These are phyloP conservation scores for Leptomonas seymouri DNA, from an alignment of 208 protist species.

Conservation along the genomic window DNA sequence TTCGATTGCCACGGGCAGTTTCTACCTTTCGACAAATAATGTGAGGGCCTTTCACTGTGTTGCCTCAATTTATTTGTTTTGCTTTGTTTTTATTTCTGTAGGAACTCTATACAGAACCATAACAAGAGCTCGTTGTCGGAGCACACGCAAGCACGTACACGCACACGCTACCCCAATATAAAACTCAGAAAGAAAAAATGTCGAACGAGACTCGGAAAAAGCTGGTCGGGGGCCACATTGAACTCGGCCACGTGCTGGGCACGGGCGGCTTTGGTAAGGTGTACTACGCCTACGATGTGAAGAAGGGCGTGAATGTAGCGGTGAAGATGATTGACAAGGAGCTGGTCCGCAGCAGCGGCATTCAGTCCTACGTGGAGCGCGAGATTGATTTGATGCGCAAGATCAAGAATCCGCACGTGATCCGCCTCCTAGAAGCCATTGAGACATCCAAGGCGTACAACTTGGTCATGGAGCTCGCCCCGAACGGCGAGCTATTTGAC, in stretches of 20 bases:
- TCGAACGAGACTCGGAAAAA: conserved; percentile 17
- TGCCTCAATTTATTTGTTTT: background rate
- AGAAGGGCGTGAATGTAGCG: conserved; percentile 80
- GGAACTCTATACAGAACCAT: too few relatives aligned
- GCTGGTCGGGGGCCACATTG: conserved; percentile 71
- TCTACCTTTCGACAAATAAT: too few relatives aligned
- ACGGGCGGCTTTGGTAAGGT: conserved; percentile 91
- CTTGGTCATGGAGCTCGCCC: conserved; percentile 98
- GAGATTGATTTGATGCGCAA: conserved; percentile 98
- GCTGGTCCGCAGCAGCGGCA: conserved; percentile 66
- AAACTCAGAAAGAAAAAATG: background rate
- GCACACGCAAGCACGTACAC: too few relatives aligned
- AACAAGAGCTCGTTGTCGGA: too few relatives aligned
- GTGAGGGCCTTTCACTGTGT: background rate
- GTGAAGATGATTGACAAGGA: conserved; percentile 93
- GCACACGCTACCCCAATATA: background rate
- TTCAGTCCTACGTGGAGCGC: conserved; percentile 80
- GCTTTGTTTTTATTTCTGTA: background rate
- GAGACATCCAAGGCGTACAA: conserved; percentile 97
- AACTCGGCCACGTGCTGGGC: conserved; percentile 84
- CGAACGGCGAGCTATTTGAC: conserved; percentile 98
- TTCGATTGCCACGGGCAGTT: too few relatives aligned
- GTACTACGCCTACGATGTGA: conserved; percentile 80
- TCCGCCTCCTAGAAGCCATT: conserved; percentile 95
- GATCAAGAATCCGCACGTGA: conserved; percentile 94